phyloP scores from a whole-genome alignment of 768 basidiomycete genomes.

The Hemileccinum rubropunctum region DNA sequence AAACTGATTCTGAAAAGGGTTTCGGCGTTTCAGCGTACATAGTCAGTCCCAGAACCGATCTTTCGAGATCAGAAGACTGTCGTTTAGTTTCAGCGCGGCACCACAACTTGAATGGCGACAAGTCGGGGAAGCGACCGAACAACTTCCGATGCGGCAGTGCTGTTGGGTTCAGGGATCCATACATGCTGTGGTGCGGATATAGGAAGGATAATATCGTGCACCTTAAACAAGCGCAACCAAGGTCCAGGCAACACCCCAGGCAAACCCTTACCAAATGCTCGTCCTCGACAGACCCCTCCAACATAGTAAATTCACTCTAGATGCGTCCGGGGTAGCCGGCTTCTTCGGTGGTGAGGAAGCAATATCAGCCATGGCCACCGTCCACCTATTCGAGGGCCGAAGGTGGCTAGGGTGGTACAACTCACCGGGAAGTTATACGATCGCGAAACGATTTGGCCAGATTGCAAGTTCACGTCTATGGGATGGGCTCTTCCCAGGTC shows the following conservation, averaged over 20 bases:
- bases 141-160: too few relatives aligned
- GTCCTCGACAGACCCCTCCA: conserved; percentile 12
- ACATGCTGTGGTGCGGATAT: too few relatives aligned
- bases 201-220: too few relatives aligned
- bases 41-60: too few relatives aligned
- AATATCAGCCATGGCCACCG: conserved; percentile 35
- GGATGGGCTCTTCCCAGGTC: conserved; percentile 33
- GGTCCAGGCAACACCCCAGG: neutral
- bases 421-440: conserved; percentile 34
- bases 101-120: too few relatives aligned
- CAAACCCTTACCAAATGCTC: conserved; percentile 10
- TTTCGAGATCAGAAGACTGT: too few relatives aligned
- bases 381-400: conserved; percentile 32
- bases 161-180: too few relatives aligned
- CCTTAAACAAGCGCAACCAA: too few relatives aligned
- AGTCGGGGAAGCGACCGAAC: too few relatives aligned
- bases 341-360: conserved; percentile 39
- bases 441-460: conserved; percentile 33
- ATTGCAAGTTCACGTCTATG: conserved; percentile 28
- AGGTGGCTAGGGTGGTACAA: conserved; percentile 38
- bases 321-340: conserved; percentile 33
- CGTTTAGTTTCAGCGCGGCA: too few relatives aligned
- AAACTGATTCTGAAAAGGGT: neutral
- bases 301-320: conserved; percentile 14
- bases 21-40: too few relatives aligned